A percentile compares a stretch with the other conserved stretches of the same genome.
phyloP scores from a whole-genome alignment of 2,329 filamentous ascomycete genomes.

The Colletotrichum echinochloae region DNA sequence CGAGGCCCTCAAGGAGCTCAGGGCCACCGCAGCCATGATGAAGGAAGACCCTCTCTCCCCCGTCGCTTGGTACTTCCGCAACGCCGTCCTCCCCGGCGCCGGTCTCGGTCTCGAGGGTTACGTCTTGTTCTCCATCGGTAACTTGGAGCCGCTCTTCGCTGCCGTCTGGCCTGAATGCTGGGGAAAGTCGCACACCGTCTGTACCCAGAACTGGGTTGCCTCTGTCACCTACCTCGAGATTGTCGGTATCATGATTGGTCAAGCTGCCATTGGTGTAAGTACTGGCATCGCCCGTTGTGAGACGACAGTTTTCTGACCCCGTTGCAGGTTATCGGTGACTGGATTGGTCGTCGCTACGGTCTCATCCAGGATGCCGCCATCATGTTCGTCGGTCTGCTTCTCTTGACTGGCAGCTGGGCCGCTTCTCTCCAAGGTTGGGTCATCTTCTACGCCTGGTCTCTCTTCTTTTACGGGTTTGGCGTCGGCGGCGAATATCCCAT shows the following conservation, averaged over 20 bases:
- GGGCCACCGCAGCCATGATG: constrained; percentile 78
- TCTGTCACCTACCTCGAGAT: constrained; percentile 93
- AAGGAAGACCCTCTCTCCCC: constrained; percentile 89
- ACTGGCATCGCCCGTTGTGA: neutral
- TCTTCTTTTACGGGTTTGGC: constrained; percentile 80
- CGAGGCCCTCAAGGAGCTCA: constrained; percentile 77
- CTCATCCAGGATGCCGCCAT: constrained; percentile 93
- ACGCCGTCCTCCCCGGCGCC: constrained; percentile 92
- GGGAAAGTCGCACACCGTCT: constrained; percentile 70
- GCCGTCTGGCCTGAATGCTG: constrained; percentile 84
- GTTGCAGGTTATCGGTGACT: constrained; percentile 68
- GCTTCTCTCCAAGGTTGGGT: constrained; percentile 91
- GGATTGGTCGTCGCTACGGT: constrained; percentile 93
- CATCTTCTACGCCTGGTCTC: constrained; percentile 94
- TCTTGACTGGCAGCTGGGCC: constrained; percentile 94
- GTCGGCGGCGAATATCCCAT: constrained; percentile 94
- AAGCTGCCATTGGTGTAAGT: constrained; percentile 84
- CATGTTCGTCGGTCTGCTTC: constrained; percentile 93
- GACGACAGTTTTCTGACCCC: neutral
- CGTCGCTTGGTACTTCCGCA: constrained; percentile 86
- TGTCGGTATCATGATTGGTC: constrained; percentile 93
- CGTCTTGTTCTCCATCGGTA: constrained; percentile 96
- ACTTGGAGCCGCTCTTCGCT: constrained; percentile 84
- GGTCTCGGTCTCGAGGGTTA: constrained; percentile 95
- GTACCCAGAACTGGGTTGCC: constrained; percentile 83